These are phyloP conservation scores for Candida dajiaensis DNA, from an alignment of 805 yeast genomes.

Conservation along the genomic window DNA sequence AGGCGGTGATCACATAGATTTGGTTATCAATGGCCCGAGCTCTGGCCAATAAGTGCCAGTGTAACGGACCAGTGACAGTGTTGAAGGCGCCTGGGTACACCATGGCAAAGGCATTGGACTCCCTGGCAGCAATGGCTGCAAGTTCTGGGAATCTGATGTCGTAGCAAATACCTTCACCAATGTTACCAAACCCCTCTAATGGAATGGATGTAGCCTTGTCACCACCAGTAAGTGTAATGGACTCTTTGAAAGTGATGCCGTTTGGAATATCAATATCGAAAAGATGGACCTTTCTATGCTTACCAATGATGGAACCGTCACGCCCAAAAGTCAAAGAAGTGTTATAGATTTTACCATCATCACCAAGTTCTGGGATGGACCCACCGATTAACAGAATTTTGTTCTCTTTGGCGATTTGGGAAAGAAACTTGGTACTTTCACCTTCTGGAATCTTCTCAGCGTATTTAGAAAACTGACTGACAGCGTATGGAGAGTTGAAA, in stretches of 20 bases:
- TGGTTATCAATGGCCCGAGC: constrained; percentile 75
- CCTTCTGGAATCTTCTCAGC: constrained; percentile 79
- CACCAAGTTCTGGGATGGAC: constrained; percentile 73
- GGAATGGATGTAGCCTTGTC: constrained; percentile 10
- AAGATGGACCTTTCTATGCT: constrained; percentile 16
- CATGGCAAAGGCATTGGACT: constrained; percentile 53
- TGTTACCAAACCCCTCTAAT: constrained; percentile 62
- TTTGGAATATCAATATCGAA: constrained; percentile 61
- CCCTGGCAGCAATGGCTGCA: constrained; percentile 49
- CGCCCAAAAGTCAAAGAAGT: constrained; percentile 70
- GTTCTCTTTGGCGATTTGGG: constrained; percentile 60
- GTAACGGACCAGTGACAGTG: constrained; percentile 79
- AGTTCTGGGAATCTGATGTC: constrained; percentile 79
- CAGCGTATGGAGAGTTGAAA: constrained; percentile 92
- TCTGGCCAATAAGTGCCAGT: constrained; percentile 73
- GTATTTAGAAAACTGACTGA: constrained; percentile 74
- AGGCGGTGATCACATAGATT: constrained; percentile 67
- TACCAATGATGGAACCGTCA: constrained; percentile 61
- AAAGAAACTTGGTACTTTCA: constrained; percentile 53
- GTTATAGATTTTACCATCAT: constrained; percentile 53
- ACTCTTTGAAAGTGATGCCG: constrained; percentile 84
- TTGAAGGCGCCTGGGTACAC: constrained; percentile 81
- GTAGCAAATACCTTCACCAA: constrained; percentile 85
- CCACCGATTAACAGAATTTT: constrained; percentile 78
- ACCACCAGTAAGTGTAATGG: constrained; percentile 13